Percentiles rank a stretch among this genome's conserved stretches.
phyloP scores from a whole-genome alignment of 2,329 filamentous ascomycete genomes.

The Chlorencoelia australis region DNA sequence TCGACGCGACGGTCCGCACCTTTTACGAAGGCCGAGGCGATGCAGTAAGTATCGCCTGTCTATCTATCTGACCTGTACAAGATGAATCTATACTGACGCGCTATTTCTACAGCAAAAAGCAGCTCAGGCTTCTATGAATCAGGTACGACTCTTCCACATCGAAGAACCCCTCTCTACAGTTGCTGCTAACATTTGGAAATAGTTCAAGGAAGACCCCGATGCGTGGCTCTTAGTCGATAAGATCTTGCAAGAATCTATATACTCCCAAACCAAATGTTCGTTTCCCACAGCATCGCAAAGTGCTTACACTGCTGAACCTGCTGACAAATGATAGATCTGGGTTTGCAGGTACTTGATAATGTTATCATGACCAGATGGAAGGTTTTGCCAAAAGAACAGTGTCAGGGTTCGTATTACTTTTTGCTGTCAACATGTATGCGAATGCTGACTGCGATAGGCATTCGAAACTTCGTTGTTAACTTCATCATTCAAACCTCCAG shows the following conservation, averaged over 20 bases:
- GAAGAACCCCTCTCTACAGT: slow-evolving; percentile 1
- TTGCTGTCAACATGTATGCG: neutral
- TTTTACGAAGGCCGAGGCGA: slow-evolving; percentile 97
- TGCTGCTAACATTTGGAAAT: slow-evolving; percentile 17
- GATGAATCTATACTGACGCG: slow-evolving; percentile 28
- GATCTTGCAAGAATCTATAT: slow-evolving; percentile 85
- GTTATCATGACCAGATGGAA: slow-evolving; percentile 99
- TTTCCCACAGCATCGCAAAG: slow-evolving; percentile 15
- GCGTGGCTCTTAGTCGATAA: slow-evolving; percentile 96
- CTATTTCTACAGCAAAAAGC: slow-evolving; percentile 71
- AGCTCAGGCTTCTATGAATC: slow-evolving; percentile 85
- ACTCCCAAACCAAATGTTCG: slow-evolving; percentile 93
- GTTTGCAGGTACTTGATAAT: slow-evolving; percentile 92
- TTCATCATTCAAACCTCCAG: slow-evolving; percentile 93
- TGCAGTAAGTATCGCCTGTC: slow-evolving; percentile 49
- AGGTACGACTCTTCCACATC: slow-evolving; percentile 46
- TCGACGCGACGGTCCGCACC: slow-evolving; percentile 90
- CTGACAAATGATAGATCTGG: slow-evolving; percentile 55
- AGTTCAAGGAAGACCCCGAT: slow-evolving; percentile 99
- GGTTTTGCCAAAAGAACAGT: slow-evolving; percentile 90
- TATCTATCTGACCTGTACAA: slow-evolving; percentile 2
- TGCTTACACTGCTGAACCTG: slow-evolving; percentile 1
- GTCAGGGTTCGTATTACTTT: slow-evolving; percentile 54
- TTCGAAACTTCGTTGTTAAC: slow-evolving; percentile 97
- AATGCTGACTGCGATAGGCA: slow-evolving; percentile 48